Evolutionary conservation across 768 basidiomycete genomes (phyloP), one percentile per base, ranked within the genome.

Genomic region (Agrocybe pediades): DNA sequence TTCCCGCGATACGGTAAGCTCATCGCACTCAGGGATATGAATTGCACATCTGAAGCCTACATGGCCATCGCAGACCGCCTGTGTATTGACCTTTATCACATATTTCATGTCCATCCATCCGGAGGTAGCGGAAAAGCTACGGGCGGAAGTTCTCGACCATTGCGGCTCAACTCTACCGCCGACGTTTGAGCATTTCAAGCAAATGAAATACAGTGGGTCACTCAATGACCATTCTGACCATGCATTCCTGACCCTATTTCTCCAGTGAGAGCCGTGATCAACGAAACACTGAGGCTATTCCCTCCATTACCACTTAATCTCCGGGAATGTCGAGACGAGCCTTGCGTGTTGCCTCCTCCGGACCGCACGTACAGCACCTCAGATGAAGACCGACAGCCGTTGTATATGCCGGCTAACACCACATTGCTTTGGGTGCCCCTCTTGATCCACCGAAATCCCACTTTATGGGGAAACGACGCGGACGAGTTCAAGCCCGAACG

Each of bases 251-350:
- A 47, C 17, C 46, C 41, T 45, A 49, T 30, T 53, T 29, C 44
- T 51, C 8, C 64, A 83, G 87, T 89, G 74, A 81, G 84, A 54
- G 88, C 88, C 9, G 87, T 91, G 30, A 81, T 92, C 39, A 88
- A 92, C 56, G 91, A 93, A 63, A 85, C 85, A 0, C 74, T 93
- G 20, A 78, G 90, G 16, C 71, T 93, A 1, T 93, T 86, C 70
- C 90, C 90, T 3, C 88, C 90, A 6, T 87, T 92, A 0, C 89
- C 90, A 6, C 69, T 89, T 39, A 91, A 90, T 61, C 72, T 83
- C 36, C 79, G 88, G 26, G 84, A 87, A 69, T 77, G 74, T 36
- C 79, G 86, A 41, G 60, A 71, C 0, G 61, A 68, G 2, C 66
- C 81, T 13, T 81, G 80, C 59, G 70, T 78, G 0, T 71, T 87